phyloP scores from a whole-genome alignment of 495 filamentous ascomycete genomes.

The Podospora tetraspora region DNA sequence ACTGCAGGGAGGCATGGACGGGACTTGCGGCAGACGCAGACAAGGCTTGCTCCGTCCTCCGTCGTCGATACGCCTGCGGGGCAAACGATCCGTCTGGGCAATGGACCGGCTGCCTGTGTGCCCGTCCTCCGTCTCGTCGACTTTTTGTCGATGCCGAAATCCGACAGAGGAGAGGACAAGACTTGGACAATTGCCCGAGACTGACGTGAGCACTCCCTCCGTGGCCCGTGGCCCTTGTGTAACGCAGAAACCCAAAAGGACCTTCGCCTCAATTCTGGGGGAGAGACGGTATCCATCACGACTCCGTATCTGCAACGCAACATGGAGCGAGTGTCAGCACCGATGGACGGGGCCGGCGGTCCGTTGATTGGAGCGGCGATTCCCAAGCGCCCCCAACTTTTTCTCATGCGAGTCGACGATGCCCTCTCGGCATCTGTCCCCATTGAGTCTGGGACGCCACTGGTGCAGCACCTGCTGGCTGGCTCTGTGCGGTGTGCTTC shows the following conservation, averaged over 20 bases:
- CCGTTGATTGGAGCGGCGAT: background rate
- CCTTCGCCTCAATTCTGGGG: background rate
- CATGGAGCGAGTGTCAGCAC: background rate
- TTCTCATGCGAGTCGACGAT: background rate
- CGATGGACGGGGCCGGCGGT: background rate
- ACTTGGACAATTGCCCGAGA: background rate
- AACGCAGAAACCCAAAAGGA: background rate
- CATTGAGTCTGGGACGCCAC: background rate
- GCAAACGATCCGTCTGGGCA: constrained; percentile 2
- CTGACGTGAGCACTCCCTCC: background rate
- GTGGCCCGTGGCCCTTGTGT: background rate
- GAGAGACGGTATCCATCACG: background rate
- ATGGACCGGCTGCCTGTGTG: background rate
- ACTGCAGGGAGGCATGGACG: background rate
- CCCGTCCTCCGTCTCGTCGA: background rate
- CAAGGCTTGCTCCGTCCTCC: background rate
- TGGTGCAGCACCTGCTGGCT: background rate
- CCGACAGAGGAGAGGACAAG: background rate
- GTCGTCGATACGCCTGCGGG: background rate
- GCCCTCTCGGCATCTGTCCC: background rate
- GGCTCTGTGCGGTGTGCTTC: background rate
- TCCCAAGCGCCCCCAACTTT: background rate
- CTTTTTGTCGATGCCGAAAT: background rate
- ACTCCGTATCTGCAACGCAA: background rate
- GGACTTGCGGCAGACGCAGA: constrained; percentile 5